These are phyloP conservation scores for Paralagenidium karlingii DNA, from an alignment of 352 stramenopile species.

Conservation along the genomic window DNA sequence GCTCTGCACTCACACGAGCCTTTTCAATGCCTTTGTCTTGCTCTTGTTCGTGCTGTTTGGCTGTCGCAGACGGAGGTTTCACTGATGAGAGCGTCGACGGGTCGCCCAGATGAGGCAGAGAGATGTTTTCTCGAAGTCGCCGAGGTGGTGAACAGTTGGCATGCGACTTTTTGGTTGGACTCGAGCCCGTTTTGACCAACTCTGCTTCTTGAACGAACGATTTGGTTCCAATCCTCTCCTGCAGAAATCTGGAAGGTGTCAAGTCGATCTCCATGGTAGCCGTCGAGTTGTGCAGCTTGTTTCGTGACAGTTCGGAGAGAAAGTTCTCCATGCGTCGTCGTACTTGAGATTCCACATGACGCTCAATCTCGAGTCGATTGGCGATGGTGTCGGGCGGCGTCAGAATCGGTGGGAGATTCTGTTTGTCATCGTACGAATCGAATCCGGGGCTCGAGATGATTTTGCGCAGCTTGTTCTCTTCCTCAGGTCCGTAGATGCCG, in stretches of 20 bases:
- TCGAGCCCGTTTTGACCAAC: too few species aligned
- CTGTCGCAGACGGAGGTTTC: conserved; percentile 3
- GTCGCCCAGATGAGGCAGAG: neutral
- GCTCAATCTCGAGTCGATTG: conserved; percentile 1
- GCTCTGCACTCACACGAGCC: too few species aligned
- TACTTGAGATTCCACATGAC: conserved; percentile 13
- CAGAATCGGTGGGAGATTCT: conserved; percentile 6
- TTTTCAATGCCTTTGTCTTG: too few species aligned
- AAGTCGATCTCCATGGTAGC: conserved; percentile 15
- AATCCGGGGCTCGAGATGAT: conserved; percentile 10
- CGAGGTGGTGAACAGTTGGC: conserved; percentile 8
- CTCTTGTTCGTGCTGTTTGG: conserved; percentile 3
- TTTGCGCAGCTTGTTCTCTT: conserved; percentile 18
- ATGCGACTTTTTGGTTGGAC: conserved; percentile 3
- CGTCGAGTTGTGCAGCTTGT: conserved; percentile 3
- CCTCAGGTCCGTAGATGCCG: conserved; percentile 27
- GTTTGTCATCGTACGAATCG: neutral
- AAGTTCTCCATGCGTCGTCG: conserved; percentile 20
- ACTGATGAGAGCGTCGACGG: neutral
- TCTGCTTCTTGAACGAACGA: too few species aligned
- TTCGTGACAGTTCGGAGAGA: conserved; percentile 24
- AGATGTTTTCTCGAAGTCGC: conserved; percentile 12
- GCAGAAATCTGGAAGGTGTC: conserved; percentile 24
- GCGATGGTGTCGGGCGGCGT: conserved; percentile 4
- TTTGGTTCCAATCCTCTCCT: conserved; percentile 18